Conservation (phyloP, 352 stramenopile genomes). For the Detonula confervacea region DNA sequence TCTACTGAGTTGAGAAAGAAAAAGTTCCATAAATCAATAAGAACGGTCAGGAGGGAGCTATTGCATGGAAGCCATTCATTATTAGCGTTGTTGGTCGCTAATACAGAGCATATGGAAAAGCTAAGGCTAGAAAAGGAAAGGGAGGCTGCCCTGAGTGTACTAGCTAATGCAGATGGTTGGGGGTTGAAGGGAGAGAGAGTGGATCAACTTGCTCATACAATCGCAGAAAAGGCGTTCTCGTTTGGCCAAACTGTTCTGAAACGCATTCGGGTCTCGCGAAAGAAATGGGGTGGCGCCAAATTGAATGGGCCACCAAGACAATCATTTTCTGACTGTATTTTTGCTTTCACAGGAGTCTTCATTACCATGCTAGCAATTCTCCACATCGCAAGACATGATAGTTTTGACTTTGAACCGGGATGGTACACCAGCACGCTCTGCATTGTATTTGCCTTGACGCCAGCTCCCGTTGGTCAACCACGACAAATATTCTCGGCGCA, state of each 20-base stretch:
- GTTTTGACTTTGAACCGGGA: background rate
- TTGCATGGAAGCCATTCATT: background rate
- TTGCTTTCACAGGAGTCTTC: conserved; percentile 8
- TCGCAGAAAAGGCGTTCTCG: background rate
- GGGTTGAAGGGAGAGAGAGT: background rate
- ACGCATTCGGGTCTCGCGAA: conserved; percentile 1
- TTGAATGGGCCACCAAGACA: conserved; percentile 13
- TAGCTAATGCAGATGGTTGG: no score
- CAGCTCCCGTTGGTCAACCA: conserved; percentile 40
- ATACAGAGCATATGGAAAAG: background rate
- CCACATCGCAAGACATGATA: background rate
- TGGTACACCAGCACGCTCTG: conserved; percentile 41
- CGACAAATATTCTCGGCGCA: conserved; percentile 38
- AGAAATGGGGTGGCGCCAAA: conserved; percentile 20
- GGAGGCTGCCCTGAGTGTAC: background rate
- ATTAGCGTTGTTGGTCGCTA: background rate
- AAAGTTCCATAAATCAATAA: background rate
- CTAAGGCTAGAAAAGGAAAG: background rate
- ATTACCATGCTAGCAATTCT: conserved; percentile 14
- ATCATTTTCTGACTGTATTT: background rate
- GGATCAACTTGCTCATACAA: background rate
- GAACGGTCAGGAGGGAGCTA: conserved; percentile 9
- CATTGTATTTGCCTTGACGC: conserved; percentile 49
- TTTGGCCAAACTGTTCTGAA: background rate
- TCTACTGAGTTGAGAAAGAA: conserved; percentile 4